These are phyloP conservation scores for Medicago arabica DNA, from an alignment of 306 rosid species.

Conservation along the genomic window DNA sequence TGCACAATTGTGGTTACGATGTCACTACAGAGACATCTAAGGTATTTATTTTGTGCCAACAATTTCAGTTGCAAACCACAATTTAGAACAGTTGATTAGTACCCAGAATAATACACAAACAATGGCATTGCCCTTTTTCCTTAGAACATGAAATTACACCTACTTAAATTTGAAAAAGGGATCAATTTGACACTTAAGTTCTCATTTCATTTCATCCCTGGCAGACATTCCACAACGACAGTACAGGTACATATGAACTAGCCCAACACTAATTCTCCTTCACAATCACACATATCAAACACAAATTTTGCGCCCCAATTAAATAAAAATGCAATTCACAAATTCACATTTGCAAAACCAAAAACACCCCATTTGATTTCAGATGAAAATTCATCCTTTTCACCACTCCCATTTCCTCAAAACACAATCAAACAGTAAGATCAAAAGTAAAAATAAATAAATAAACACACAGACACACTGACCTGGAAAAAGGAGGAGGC, in stretches of 20 bases:
- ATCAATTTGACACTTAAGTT: neutral
- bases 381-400: neutral
- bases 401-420: constrained; percentile 4
- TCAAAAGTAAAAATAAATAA: neutral
- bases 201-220: neutral
- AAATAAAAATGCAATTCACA: constrained; percentile 22
- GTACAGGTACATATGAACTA: neutral
- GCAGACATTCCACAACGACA: too few species aligned
- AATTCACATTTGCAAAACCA: neutral
- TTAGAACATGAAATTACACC: neutral
- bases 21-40: neutral
- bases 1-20: neutral
- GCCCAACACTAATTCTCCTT: constrained; percentile 4
- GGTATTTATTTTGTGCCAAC: neutral
- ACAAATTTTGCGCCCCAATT: neutral
- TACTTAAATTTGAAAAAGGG: neutral
- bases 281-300: neutral
- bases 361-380: neutral
- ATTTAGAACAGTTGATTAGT: constrained; percentile 13
- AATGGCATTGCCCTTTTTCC: neutral
- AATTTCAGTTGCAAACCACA: neutral
- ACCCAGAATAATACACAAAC: neutral
- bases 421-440: neutral
- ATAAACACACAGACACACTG: neutral
- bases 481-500: constrained; percentile 63